A percentile compares a stretch with the other conserved stretches of the same genome.
Evolutionary conservation across 2,329 filamentous ascomycete species (phyloP).

Genomic region (Boeremia lycopersici): DNA sequence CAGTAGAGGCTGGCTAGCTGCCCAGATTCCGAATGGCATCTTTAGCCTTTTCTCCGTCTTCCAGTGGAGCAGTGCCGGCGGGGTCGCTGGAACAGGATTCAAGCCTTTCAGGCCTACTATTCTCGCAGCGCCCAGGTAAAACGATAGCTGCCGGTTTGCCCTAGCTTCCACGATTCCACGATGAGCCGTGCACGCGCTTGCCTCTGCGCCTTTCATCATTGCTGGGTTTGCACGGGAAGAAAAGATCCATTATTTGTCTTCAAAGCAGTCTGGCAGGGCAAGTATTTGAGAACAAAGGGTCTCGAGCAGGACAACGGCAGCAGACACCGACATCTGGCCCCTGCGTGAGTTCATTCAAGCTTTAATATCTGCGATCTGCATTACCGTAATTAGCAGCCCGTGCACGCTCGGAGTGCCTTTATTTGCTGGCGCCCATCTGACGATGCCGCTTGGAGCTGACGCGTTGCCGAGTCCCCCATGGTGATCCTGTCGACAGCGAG

Average conservation of each 20-base stretch:
- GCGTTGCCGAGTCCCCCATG: slow-evolving; percentile 11
- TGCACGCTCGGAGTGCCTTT: slow-evolving; percentile 6
- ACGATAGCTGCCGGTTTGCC: slow-evolving; percentile 3
- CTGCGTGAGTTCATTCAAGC: slow-evolving; percentile 9
- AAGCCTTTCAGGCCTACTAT: slow-evolving; percentile 14
- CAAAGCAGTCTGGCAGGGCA: not conserved
- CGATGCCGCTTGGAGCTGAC: slow-evolving; percentile 14
- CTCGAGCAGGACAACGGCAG: slow-evolving; percentile 1
- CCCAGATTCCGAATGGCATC: slow-evolving; percentile 11
- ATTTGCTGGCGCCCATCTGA: slow-evolving; percentile 11
- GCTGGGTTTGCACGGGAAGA: too few species aligned
- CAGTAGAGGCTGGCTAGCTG: slow-evolving; percentile 11
- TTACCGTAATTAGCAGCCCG: slow-evolving; percentile 12
- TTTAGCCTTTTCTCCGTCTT: not conserved
- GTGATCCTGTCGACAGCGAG: not conserved
- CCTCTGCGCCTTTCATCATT: not conserved
- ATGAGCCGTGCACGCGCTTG: not conserved
- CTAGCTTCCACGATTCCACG: slow-evolving; percentile 3
- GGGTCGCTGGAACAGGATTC: slow-evolving; percentile 2
- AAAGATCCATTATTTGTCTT: not conserved
- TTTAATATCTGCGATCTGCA: slow-evolving; percentile 11
- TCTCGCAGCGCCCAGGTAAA: not conserved
- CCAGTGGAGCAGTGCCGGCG: slow-evolving; percentile 1
- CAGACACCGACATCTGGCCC: not conserved
- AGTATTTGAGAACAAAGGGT: slow-evolving; percentile 6